Evolutionary conservation across 2,329 filamentous ascomycete genomes (phyloP).

Genomic region (Didymella pinodella): DNA sequence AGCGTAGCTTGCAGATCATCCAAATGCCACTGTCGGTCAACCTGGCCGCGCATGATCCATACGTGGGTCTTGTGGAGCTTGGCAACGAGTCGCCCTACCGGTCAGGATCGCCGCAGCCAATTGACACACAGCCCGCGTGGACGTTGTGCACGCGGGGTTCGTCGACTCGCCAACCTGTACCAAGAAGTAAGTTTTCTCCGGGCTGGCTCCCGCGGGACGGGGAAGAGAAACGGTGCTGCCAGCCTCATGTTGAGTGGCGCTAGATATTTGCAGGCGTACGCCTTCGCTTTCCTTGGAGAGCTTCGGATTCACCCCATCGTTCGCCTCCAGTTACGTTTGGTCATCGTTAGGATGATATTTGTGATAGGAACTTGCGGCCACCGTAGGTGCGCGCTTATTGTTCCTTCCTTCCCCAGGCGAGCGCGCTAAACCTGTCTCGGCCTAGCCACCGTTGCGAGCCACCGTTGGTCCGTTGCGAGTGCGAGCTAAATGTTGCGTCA

Average conservation of each 20-base stretch:
- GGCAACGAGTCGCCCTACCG: background rate
- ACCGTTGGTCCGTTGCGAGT: background rate
- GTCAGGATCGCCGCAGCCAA: slow-evolving; percentile 3
- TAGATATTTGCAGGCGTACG: background rate
- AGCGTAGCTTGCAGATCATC: slow-evolving; percentile 6
- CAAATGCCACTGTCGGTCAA: background rate
- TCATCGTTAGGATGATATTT: background rate
- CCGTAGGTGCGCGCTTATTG: background rate
- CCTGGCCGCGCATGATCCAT: background rate
- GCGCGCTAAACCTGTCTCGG: background rate
- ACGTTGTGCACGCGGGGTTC: background rate
- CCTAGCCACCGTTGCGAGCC: background rate
- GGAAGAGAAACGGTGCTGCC: background rate
- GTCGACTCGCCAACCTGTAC: background rate
- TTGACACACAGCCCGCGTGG: background rate
- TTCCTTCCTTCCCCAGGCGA: background rate
- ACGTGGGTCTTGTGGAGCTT: background rate
- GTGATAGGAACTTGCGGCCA: background rate
- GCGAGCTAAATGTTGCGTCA: background rate
- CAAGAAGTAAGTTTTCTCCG: background rate
- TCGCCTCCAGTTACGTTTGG: background rate
- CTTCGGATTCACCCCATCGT: background rate
- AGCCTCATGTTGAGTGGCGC: background rate
- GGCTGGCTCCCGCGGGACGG: background rate
- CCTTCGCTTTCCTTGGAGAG: background rate